Percentiles rank a stretch among this genome's conserved stretches.
Evolutionary conservation across 106 monocot genomes (phyloP).

Genomic region (Dendrobium catenatum): DNA sequence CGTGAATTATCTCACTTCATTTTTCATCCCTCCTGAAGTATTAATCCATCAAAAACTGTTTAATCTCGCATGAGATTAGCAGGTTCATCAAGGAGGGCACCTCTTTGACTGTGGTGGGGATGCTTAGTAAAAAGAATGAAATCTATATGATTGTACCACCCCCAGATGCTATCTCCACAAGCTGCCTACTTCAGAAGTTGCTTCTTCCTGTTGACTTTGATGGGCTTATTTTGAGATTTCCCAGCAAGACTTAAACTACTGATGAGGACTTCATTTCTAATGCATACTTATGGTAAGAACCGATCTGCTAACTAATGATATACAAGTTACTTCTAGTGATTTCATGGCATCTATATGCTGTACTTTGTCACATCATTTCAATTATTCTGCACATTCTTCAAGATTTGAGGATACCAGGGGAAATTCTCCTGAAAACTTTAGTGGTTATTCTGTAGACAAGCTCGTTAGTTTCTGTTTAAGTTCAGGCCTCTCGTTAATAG

Average conservation of each 20-base stretch:
- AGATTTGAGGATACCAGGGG: too few species aligned
- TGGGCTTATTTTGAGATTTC: slow-evolving; percentile 46
- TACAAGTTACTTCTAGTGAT: not conserved
- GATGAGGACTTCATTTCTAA: not conserved
- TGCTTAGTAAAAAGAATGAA: slow-evolving; percentile 43
- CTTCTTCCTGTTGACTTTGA: slow-evolving; percentile 69
- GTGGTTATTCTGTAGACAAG: too few species aligned
- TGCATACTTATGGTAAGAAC: not conserved
- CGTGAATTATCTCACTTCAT: too few species aligned
- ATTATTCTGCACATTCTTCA: too few species aligned
- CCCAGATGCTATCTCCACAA: slow-evolving; percentile 49
- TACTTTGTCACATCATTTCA: too few species aligned
- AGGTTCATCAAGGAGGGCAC: slow-evolving; percentile 73
- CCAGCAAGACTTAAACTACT: slow-evolving; percentile 4
- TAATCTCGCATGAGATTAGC: slow-evolving; percentile 5
- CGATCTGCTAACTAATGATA: not conserved
- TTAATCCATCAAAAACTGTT: not conserved
- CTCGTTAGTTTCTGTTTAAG: too few species aligned
- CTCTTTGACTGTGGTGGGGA: slow-evolving; percentile 65
- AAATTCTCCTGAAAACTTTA: too few species aligned
- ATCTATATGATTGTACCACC: slow-evolving; percentile 48
- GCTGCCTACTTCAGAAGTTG: slow-evolving; percentile 44
- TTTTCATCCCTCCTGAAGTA: too few species aligned
- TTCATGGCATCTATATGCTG: too few species aligned
- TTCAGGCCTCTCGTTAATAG: too few species aligned